These are phyloP conservation scores for Phalaenopsis equestris DNA, from an alignment of 106 monocot species.

Conservation along the genomic window DNA sequence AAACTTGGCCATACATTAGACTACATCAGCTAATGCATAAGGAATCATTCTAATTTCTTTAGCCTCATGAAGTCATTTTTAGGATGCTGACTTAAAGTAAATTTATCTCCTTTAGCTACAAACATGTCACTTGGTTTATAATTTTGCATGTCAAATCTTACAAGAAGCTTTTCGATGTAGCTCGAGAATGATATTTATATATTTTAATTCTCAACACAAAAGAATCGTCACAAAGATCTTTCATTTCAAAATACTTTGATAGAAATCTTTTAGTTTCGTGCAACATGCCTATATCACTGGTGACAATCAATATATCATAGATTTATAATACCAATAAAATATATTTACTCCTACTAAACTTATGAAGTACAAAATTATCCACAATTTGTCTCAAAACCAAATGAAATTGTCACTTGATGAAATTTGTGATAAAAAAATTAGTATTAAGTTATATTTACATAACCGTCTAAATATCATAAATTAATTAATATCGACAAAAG, in stretches of 20 bases:
- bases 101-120: slow-evolving; percentile 1
- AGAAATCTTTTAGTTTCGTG: not conserved
- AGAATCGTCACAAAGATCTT: not conserved
- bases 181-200: too few species aligned
- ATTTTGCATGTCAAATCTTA: slow-evolving; percentile 7
- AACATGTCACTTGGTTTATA: not conserved
- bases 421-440: not conserved
- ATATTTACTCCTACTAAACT: not conserved
- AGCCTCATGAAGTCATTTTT: not conserved
- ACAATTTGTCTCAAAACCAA: not conserved
- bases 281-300: not conserved
- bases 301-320: not conserved
- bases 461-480: too few species aligned
- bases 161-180: not conserved
- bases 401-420: not conserved
- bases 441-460: too few species aligned
- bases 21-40: too few species aligned
- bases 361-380: not conserved
- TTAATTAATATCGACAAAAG: too few species aligned
- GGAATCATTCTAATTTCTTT: too few species aligned
- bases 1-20: too few species aligned
- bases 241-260: not conserved
- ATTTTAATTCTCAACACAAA: too few species aligned
- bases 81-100: slow-evolving; percentile 2
- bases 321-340: not conserved